Percentiles rank a stretch among this genome's conserved stretches.
phyloP scores from a whole-genome alignment of 352 stramenopile species.

The Globisporangium camurandrum region DNA sequence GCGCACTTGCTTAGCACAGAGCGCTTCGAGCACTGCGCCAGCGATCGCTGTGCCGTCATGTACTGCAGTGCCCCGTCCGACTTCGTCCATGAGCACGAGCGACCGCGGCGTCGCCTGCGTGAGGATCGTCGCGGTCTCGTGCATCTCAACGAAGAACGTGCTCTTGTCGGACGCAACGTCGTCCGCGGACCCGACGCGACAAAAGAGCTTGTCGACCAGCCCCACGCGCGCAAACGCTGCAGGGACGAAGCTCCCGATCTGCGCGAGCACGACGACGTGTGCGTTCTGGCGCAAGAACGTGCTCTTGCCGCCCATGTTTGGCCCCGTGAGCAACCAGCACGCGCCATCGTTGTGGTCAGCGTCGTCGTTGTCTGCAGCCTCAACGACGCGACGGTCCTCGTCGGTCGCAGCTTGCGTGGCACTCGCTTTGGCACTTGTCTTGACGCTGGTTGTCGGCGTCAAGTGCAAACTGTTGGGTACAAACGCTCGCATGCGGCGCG shows the following conservation, averaged over 20 bases:
- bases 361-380: background rate
- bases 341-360: conserved; percentile 14
- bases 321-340: conserved; percentile 80
- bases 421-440: background rate
- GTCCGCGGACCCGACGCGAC: conserved; percentile 72
- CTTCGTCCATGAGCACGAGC: conserved; percentile 87
- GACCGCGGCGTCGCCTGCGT: conserved; percentile 59
- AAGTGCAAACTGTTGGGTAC: conserved; percentile 74
- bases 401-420: background rate
- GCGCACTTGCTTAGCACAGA: conserved; percentile 48
- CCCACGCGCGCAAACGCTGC: conserved; percentile 61
- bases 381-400: too few relatives aligned
- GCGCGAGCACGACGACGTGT: conserved; percentile 68
- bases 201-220: conserved; percentile 78
- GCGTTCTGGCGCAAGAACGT: conserved; percentile 79
- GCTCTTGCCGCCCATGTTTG: conserved; percentile 87
- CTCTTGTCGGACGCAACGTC: conserved; percentile 72
- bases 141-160: conserved; percentile 87
- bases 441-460: background rate
- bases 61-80: conserved; percentile 74
- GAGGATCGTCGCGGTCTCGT: conserved; percentile 76
- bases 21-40: conserved; percentile 60
- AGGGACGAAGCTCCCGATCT: conserved; percentile 80
- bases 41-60: conserved; percentile 77
- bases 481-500: conserved; percentile 41